Evolutionary conservation across 2,329 filamentous ascomycete species (phyloP).

Genomic region (Diaporthe destruens): DNA sequence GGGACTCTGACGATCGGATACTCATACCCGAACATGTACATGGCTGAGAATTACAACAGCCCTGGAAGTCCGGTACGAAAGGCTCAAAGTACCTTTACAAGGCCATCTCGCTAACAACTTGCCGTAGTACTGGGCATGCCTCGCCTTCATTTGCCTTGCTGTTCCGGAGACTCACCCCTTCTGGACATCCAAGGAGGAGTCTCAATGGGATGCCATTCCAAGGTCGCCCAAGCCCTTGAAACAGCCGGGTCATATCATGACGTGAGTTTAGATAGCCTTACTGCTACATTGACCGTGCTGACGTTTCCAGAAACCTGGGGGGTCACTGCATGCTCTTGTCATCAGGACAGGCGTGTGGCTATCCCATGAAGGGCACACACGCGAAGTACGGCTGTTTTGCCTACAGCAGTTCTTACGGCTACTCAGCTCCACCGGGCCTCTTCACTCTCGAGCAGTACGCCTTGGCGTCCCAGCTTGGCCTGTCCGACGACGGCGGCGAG

Average conservation of each 20-base stretch:
- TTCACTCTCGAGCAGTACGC: slow-evolving; percentile 84
- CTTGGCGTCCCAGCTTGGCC: slow-evolving; percentile 79
- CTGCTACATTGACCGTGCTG: neutral
- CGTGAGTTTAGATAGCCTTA: slow-evolving; percentile 48
- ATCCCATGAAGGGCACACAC: slow-evolving; percentile 84
- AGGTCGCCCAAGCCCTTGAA: slow-evolving; percentile 67
- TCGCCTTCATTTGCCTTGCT: slow-evolving; percentile 81
- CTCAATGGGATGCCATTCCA: slow-evolving; percentile 67
- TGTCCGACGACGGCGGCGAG: slow-evolving; percentile 83
- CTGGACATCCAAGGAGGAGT: slow-evolving; percentile 77
- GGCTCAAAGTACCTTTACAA: neutral
- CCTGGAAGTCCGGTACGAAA: slow-evolving; percentile 70
- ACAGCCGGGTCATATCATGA: slow-evolving; percentile 80
- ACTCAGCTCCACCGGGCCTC: slow-evolving; percentile 81
- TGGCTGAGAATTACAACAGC: slow-evolving; percentile 88
- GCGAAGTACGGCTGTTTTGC: slow-evolving; percentile 86
- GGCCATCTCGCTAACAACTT: neutral
- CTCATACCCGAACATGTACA: slow-evolving; percentile 81
- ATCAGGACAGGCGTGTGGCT: slow-evolving; percentile 84
- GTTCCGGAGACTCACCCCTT: slow-evolving; percentile 79
- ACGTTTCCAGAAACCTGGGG: slow-evolving; percentile 67
- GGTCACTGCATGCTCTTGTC: slow-evolving; percentile 82
- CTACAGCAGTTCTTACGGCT: slow-evolving; percentile 81
- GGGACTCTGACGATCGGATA: slow-evolving; percentile 83
- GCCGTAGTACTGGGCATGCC: slow-evolving; percentile 80